Evolutionary conservation across 768 basidiomycete genomes (phyloP).

Genomic region (Serendipita sp.): DNA sequence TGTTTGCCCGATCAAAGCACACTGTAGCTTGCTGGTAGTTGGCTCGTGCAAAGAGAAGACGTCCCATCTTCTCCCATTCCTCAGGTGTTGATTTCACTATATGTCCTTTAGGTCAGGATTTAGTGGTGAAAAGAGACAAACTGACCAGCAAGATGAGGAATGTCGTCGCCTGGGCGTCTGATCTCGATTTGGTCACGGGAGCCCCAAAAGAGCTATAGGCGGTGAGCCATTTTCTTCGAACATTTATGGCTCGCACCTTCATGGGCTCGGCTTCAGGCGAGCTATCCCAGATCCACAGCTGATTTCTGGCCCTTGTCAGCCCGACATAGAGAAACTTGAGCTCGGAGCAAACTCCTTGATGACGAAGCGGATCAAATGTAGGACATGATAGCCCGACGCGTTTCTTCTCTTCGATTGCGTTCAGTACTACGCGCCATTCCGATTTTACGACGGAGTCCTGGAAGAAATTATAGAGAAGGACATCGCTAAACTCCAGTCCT

Average conservation of each 20-base stretch:
- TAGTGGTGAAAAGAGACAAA: background rate
- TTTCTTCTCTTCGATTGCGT: slow-evolving; percentile 21
- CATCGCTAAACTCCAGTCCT: slow-evolving; percentile 53
- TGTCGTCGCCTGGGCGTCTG: slow-evolving; percentile 31
- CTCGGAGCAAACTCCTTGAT: slow-evolving; percentile 46
- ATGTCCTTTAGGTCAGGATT: background rate
- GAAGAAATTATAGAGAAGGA: slow-evolving; percentile 63
- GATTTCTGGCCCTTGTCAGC: slow-evolving; percentile 51
- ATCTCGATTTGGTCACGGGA: slow-evolving; percentile 30
- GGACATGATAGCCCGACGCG: slow-evolving; percentile 23
- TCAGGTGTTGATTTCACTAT: slow-evolving; percentile 30
- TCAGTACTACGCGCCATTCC: slow-evolving; percentile 47
- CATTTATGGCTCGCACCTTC: slow-evolving; percentile 27
- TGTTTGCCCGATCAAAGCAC: slow-evolving; percentile 35
- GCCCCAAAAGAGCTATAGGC: slow-evolving; percentile 36
- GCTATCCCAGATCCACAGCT: slow-evolving; percentile 53
- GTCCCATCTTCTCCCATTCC: slow-evolving; percentile 32
- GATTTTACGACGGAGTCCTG: slow-evolving; percentile 39
- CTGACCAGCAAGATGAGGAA: slow-evolving; percentile 33
- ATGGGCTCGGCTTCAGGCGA: slow-evolving; percentile 42
- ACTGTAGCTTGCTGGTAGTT: slow-evolving; percentile 39
- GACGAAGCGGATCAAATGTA: slow-evolving; percentile 33
- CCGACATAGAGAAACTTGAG: slow-evolving; percentile 58
- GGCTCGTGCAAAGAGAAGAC: slow-evolving; percentile 26
- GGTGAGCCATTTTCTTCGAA: background rate